Percentiles rank a stretch among this genome's conserved stretches.
Evolutionary conservation across 129 eudicot genomes (phyloP).

Genomic region (Arctium minus): DNA sequence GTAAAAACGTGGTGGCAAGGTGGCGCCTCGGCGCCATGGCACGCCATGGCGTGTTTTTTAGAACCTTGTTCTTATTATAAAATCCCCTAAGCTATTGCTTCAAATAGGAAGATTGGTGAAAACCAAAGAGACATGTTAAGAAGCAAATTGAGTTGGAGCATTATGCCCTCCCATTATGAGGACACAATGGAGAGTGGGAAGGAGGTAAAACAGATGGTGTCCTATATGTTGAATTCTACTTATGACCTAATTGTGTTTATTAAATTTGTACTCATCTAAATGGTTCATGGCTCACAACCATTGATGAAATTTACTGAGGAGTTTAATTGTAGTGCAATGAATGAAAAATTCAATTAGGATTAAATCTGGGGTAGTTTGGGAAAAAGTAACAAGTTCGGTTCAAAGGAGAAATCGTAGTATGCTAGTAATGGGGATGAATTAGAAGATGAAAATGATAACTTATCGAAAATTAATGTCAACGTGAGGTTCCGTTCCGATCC

Average conservation of each 20-base stretch:
- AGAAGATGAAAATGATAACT: slow-evolving; percentile 60
- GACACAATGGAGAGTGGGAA: background rate
- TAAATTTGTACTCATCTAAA: background rate
- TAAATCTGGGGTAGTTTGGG: slow-evolving; percentile 97
- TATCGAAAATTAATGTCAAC: slow-evolving; percentile 54
- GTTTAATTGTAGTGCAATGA: slow-evolving; percentile 89
- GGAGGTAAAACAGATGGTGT: background rate
- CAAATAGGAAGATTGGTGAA: background rate
- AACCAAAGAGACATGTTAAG: background rate
- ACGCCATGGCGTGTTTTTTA: too few species aligned
- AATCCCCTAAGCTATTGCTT: background rate
- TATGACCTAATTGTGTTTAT: background rate
- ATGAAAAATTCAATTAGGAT: slow-evolving; percentile 90
- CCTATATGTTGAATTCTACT: background rate
- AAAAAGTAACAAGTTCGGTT: slow-evolving; percentile 47
- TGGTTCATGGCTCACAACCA: slow-evolving; percentile 50
- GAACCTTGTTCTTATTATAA: too few species aligned
- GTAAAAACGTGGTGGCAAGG: too few species aligned
- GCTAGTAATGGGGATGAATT: slow-evolving; percentile 57
- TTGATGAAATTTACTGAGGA: slow-evolving; percentile 79
- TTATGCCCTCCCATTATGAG: background rate
- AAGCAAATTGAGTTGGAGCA: background rate
- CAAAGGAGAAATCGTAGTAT: slow-evolving; percentile 44
- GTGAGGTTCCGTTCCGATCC: slow-evolving; percentile 20
- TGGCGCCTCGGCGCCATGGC: too few species aligned